These are phyloP conservation scores for Termitomyces sp. DNA, from an alignment of 768 basidiomycete species.

Conservation along the genomic window DNA sequence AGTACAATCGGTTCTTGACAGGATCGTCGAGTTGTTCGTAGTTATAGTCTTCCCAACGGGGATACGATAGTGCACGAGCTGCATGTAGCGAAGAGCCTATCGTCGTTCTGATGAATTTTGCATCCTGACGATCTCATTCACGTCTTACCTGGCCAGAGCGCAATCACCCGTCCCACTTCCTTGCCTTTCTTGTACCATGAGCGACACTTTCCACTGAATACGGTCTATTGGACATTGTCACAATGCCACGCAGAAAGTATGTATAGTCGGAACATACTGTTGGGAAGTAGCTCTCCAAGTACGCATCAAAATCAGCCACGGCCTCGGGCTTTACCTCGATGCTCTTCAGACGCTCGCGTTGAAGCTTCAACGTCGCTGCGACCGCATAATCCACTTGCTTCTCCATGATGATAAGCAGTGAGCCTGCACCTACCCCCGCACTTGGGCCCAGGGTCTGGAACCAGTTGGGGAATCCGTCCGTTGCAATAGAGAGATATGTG, in stretches of 20 bases:
- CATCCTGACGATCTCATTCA: background rate
- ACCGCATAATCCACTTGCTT: slow-evolving; percentile 53
- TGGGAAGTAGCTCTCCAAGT: slow-evolving; percentile 49
- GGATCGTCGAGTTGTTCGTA: slow-evolving; percentile 38
- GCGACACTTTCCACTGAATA: slow-evolving; percentile 50
- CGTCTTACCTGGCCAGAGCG: slow-evolving; percentile 51
- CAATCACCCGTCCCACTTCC: slow-evolving; percentile 51
- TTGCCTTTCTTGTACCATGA: slow-evolving; percentile 64
- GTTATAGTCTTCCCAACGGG: slow-evolving; percentile 62
- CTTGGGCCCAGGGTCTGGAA: slow-evolving; percentile 56
- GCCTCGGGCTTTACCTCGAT: slow-evolving; percentile 56
- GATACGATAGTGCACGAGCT: slow-evolving; percentile 38
- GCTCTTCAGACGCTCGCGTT: slow-evolving; percentile 55
- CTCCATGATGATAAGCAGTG: slow-evolving; percentile 50
- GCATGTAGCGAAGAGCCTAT: slow-evolving; percentile 51
- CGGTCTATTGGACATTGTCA: slow-evolving; percentile 32
- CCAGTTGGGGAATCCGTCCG: slow-evolving; percentile 68
- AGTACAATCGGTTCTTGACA: slow-evolving; percentile 44
- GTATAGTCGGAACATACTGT: slow-evolving; percentile 21
- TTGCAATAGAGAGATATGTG: slow-evolving; percentile 52
- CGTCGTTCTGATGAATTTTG: background rate
- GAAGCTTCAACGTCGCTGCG: slow-evolving; percentile 49
- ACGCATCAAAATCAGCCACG: slow-evolving; percentile 55
- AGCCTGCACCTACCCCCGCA: slow-evolving; percentile 47
- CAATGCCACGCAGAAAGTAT: background rate